A percentile compares a stretch with the other conserved stretches of the same genome.
Conservation (phyloP, 2,329 filamentous ascomycete species). For the Talaromyces pinophilus region DNA sequence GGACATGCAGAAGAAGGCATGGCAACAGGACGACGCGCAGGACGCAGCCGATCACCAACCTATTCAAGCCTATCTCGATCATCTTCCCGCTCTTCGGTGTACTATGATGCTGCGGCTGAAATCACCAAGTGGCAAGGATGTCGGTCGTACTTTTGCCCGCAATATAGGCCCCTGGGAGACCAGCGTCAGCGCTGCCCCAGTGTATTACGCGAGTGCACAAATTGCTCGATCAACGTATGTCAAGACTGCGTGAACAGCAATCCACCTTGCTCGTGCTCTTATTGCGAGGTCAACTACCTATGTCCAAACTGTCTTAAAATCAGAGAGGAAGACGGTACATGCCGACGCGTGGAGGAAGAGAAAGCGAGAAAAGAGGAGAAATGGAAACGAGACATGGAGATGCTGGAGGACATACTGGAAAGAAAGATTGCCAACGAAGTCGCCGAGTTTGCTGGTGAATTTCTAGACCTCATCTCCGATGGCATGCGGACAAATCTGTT, state of each 20-base stretch:
- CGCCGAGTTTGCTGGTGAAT: constrained; percentile 45
- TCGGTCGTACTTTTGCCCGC: constrained; percentile 51
- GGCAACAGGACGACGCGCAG: constrained; percentile 34
- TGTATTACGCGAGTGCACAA: constrained; percentile 47
- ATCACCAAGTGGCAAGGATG: constrained; percentile 49
- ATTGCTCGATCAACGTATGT: constrained; percentile 50
- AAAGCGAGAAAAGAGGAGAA: constrained; percentile 41
- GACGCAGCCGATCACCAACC: constrained; percentile 42
- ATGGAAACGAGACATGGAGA: constrained; percentile 45
- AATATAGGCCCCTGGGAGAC: constrained; percentile 46
- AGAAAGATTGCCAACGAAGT: constrained; percentile 46
- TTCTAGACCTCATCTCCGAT: constrained; percentile 32
- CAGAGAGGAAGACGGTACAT: constrained; percentile 43
- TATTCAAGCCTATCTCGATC: constrained; percentile 44
- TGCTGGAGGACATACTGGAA: constrained; percentile 43
- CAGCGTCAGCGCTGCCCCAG: constrained; percentile 49
- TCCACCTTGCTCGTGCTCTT: constrained; percentile 48
- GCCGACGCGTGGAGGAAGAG: constrained; percentile 43
- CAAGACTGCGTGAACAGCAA: constrained; percentile 45
- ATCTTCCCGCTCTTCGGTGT: constrained; percentile 42
- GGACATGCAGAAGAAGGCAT: constrained; percentile 25
- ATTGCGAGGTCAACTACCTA: constrained; percentile 46
- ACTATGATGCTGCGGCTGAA: constrained; percentile 41
- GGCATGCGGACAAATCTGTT: constrained; percentile 15
- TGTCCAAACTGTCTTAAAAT: constrained; percentile 47